Evolutionary conservation across 2,329 filamentous ascomycete species (phyloP).

Genomic region (Exophiala dermatitidis): DNA sequence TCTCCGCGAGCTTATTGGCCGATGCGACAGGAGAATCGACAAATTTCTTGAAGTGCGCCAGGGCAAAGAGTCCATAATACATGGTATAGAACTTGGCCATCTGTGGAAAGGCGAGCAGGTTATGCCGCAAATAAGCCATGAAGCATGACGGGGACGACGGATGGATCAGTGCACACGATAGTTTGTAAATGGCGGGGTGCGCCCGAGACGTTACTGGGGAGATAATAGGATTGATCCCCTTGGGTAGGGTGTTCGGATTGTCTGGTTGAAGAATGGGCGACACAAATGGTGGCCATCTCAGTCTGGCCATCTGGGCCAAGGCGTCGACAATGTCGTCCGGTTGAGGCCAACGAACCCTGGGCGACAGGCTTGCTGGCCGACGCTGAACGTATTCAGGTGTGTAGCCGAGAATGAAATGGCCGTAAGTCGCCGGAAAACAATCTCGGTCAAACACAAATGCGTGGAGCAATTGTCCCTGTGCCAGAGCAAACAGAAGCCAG

Average conservation of each 20-base stretch:
- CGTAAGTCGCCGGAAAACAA: conserved; percentile 58
- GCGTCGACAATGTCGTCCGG: conserved; percentile 71
- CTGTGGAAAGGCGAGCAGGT: conserved; percentile 72
- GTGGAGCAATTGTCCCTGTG: conserved; percentile 68
- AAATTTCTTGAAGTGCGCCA: conserved; percentile 61
- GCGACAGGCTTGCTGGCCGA: conserved; percentile 62
- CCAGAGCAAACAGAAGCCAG: conserved; percentile 71
- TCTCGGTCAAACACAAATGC: conserved; percentile 71
- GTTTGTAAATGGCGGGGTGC: conserved; percentile 69
- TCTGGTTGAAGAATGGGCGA: conserved; percentile 83
- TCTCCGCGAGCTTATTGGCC: conserved; percentile 58
- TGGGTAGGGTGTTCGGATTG: conserved; percentile 51
- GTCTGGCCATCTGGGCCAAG: conserved; percentile 69
- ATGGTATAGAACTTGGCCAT: conserved; percentile 70
- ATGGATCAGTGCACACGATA: conserved; percentile 86
- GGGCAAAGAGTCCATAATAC: conserved; percentile 58
- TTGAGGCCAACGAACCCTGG: conserved; percentile 63
- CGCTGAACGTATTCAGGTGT: conserved; percentile 73
- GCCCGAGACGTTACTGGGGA: conserved; percentile 73
- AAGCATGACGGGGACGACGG: conserved; percentile 80
- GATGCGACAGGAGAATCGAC: conserved; percentile 62
- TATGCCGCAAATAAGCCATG: conserved; percentile 80
- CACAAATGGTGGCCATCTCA: conserved; percentile 79
- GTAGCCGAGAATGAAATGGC: conserved; percentile 59
- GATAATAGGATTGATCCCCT: conserved; percentile 59